Evolutionary conservation across 2,329 filamentous ascomycete species (phyloP).

Genomic region (Aphanocladium album): DNA sequence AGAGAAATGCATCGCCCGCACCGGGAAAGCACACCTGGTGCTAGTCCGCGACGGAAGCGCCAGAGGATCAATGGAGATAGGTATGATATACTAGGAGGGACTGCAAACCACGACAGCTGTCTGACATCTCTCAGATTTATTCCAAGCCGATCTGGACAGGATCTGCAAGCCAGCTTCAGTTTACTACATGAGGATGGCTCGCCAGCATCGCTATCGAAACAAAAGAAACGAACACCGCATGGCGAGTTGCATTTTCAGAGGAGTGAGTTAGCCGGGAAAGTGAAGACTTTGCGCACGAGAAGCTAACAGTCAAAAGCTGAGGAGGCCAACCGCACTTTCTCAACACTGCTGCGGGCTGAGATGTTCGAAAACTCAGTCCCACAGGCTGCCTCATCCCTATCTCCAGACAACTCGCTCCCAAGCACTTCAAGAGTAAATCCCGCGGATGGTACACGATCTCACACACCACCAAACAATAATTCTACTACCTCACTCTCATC

Average conservation of each 20-base stretch:
- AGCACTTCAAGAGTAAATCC: conserved; percentile 47
- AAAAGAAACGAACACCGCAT: conserved; percentile 78
- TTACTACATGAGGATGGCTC: conserved; percentile 89
- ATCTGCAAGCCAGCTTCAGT: conserved; percentile 88
- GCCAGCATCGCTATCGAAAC: conserved; percentile 81
- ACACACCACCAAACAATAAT: conserved; percentile 70
- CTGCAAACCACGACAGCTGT: neutral
- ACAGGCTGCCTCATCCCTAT: conserved; percentile 62
- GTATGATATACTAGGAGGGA: conserved; percentile 33
- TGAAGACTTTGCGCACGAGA: neutral
- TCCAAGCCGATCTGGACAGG: conserved; percentile 86
- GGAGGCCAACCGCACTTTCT: conserved; percentile 92
- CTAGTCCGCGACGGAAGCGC: conserved; percentile 54
- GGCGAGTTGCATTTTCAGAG: conserved; percentile 92
- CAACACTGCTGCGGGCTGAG: conserved; percentile 79
- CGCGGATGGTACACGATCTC: conserved; percentile 66
- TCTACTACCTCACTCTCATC: conserved; percentile 61
- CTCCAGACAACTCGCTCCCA: conserved; percentile 51
- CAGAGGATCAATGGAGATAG: conserved; percentile 57
- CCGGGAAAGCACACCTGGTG: conserved; percentile 47
- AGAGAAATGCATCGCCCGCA: conserved; percentile 47
- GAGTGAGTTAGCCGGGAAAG: conserved; percentile 53
- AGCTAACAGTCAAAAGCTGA: conserved; percentile 52
- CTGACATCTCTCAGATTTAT: conserved; percentile 67
- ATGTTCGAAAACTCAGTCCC: conserved; percentile 89